Conservation (phyloP, 148 eudicot species). For the Rheum nobile region DNA sequence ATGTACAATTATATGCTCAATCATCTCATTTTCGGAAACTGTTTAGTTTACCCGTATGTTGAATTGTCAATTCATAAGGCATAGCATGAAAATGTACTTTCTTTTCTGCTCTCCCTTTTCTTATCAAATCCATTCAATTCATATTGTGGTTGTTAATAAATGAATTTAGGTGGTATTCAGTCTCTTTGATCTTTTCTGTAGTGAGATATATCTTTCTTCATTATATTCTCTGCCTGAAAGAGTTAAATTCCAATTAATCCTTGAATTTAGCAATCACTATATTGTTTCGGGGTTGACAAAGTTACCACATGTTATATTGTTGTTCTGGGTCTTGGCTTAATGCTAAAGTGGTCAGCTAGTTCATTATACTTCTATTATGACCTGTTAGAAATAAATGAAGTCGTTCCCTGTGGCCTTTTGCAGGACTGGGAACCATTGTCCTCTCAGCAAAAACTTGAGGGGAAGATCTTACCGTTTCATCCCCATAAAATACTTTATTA, state of each 20-base stretch:
- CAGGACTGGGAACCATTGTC: conserved; percentile 92
- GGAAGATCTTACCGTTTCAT: no score
- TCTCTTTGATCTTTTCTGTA: background rate
- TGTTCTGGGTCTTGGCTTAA: background rate
- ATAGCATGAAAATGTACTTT: background rate
- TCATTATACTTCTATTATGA: background rate
- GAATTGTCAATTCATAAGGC: background rate
- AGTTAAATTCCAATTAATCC: background rate
- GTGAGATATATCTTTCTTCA: background rate
- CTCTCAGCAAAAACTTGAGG: conserved; percentile 71
- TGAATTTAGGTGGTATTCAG: background rate
- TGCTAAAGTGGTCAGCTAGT: background rate
- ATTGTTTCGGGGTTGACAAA: background rate
- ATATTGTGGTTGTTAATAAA: background rate
- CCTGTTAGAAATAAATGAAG: background rate
- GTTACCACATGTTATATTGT: background rate
- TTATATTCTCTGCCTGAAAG: background rate
- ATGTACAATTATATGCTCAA: background rate
- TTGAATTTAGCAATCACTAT: background rate
- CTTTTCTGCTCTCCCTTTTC: background rate
- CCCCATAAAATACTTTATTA: no score
- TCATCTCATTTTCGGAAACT: background rate
- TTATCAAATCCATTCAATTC: background rate
- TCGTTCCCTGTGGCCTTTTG: conserved; percentile 8
- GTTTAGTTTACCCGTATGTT: background rate